These are phyloP conservation scores for Peronosclerospora sorghi DNA, from an alignment of 352 stramenopile species.

Conservation along the genomic window DNA sequence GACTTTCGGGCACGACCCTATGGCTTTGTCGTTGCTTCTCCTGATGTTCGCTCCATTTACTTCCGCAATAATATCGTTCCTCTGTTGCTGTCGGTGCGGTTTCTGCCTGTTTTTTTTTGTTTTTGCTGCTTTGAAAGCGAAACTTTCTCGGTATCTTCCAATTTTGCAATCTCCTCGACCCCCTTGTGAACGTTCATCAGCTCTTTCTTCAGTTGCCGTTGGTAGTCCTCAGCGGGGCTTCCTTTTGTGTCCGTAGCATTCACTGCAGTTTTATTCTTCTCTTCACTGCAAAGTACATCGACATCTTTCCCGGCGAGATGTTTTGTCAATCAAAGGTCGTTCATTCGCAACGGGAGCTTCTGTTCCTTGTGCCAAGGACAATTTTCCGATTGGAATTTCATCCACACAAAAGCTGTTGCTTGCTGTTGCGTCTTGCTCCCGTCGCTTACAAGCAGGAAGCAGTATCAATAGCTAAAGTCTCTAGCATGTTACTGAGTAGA, in stretches of 20 bases:
- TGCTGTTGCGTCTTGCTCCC: slow-evolving; percentile 13
- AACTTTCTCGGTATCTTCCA: too few species aligned
- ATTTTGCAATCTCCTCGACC: slow-evolving; percentile 25
- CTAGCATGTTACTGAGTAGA: neutral
- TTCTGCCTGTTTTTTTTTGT: too few species aligned
- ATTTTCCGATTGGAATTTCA: slow-evolving; percentile 19
- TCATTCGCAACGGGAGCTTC: neutral
- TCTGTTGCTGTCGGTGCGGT: slow-evolving; percentile 20
- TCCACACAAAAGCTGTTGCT: slow-evolving; percentile 1
- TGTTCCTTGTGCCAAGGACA: slow-evolving; percentile 24
- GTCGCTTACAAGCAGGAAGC: slow-evolving; percentile 4
- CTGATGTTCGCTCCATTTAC: slow-evolving; percentile 30
- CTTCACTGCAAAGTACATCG: neutral
- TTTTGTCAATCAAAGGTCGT: too few species aligned
- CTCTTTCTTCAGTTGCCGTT: slow-evolving; percentile 31
- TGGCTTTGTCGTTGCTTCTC: too few species aligned
- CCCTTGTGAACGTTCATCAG: slow-evolving; percentile 45
- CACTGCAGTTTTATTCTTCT: neutral
- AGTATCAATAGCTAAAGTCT: too few species aligned
- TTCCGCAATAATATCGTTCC: slow-evolving; percentile 30
- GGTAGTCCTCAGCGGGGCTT: slow-evolving; percentile 2
- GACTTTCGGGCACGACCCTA: slow-evolving; percentile 12
- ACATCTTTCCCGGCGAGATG: too few species aligned
- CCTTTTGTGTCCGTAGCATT: neutral
- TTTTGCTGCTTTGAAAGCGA: too few species aligned